Evolutionary conservation across 805 yeast genomes (phyloP).

Genomic region (Yarrowia phangngaensis): DNA sequence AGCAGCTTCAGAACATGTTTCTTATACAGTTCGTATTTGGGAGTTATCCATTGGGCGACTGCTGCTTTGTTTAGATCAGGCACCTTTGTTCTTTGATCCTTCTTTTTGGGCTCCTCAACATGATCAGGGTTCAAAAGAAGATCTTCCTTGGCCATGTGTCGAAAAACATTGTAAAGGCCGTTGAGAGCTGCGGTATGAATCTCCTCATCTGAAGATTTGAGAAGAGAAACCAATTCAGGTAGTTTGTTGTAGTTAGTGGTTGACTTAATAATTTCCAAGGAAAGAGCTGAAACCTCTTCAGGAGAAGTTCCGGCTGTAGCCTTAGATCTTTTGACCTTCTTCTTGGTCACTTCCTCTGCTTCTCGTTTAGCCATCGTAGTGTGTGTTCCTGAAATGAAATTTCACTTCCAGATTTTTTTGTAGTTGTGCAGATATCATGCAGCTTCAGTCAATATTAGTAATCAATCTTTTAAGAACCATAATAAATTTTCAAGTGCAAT

Average conservation of each 20-base stretch:
- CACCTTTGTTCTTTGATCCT: constrained; percentile 31
- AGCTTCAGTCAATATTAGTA: no score
- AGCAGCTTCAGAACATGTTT: constrained; percentile 45
- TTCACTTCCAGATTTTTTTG: no score
- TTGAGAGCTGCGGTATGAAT: constrained; percentile 36
- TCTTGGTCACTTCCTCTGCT: constrained; percentile 13
- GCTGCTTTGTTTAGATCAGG: constrained; percentile 47
- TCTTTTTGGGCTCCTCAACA: constrained; percentile 18
- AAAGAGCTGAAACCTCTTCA: constrained; percentile 26
- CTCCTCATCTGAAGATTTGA: constrained; percentile 35
- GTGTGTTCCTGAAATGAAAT: no score
- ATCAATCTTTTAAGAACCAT: no score
- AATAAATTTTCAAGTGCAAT: no score
- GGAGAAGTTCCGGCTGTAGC: not conserved
- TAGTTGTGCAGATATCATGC: no score
- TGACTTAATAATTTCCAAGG: constrained; percentile 42
- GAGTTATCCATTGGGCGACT: constrained; percentile 61
- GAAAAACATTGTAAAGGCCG: constrained; percentile 49
- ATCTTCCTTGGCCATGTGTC: constrained; percentile 45
- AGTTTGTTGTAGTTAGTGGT: constrained; percentile 55
- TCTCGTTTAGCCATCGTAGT: constrained; percentile 14
- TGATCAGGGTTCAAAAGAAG: constrained; percentile 34
- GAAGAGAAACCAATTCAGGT: constrained; percentile 45
- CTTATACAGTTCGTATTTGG: constrained; percentile 56
- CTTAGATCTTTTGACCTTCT: constrained; percentile 14